These are phyloP conservation scores for Dimocarpus longan DNA, from an alignment of 345 rosid species.

Conservation along the genomic window DNA sequence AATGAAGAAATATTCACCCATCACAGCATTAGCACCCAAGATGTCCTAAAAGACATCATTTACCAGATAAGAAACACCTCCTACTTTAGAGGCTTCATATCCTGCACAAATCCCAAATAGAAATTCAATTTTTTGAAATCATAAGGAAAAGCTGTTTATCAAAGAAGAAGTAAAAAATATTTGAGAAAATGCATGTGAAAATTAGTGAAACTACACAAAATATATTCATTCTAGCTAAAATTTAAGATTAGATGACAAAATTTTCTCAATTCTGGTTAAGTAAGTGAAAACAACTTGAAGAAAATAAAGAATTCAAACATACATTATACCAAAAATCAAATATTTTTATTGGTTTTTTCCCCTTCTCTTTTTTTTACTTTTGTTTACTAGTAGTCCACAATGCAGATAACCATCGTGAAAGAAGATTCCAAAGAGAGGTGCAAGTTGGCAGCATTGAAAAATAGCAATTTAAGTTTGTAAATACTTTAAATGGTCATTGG, in stretches of 20 bases:
- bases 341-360: neutral
- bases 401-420: neutral
- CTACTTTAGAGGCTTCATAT: slow-evolving; percentile 83
- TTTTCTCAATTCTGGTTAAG: neutral
- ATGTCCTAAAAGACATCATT: slow-evolving; percentile 2
- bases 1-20: neutral
- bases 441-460: slow-evolving; percentile 5
- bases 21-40: neutral
- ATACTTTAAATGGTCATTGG: neutral
- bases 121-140: neutral
- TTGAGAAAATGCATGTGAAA: neutral
- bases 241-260: neutral
- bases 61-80: neutral
- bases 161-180: neutral
- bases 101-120: slow-evolving; percentile 43
- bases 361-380: neutral
- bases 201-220: neutral
- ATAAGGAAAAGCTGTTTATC: neutral
- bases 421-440: neutral
- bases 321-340: neutral
- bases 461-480: neutral
- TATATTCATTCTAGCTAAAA: neutral
- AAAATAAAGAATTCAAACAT: neutral
- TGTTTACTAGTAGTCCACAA: neutral
- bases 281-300: neutral